Conservation (phyloP, 1,139 yeast species). For the Lodderomyces oxycetoniae region DNA sequence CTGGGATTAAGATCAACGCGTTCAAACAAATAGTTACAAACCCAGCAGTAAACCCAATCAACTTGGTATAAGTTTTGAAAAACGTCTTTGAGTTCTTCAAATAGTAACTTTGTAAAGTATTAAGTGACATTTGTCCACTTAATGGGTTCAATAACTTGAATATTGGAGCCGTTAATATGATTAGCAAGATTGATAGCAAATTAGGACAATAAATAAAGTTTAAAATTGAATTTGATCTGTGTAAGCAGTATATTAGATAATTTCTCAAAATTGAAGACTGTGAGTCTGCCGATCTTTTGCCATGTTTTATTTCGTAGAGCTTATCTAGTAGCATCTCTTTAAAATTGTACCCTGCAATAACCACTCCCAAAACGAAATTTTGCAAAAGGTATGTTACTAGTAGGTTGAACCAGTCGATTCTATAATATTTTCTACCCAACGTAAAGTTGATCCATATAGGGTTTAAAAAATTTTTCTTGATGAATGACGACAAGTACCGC, state of each 20-base stretch:
- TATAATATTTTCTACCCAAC: conserved; percentile 23
- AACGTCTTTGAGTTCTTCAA: conserved; percentile 21
- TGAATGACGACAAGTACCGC: conserved; percentile 31
- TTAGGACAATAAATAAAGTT: conserved; percentile 39
- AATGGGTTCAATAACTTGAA: conserved; percentile 17
- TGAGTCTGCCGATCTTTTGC: conserved; percentile 14
- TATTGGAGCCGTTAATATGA: conserved; percentile 33
- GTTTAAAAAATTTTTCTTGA: conserved; percentile 31
- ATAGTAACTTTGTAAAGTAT: conserved; percentile 13
- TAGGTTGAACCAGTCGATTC: conserved; percentile 30
- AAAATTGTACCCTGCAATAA: conserved; percentile 21
- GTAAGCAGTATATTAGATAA: conserved; percentile 21
- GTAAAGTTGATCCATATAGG: conserved; percentile 44
- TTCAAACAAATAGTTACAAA: conserved; percentile 27
- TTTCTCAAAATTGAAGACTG: conserved; percentile 15
- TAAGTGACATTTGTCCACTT: conserved; percentile 9
- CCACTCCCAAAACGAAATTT: conserved; percentile 21
- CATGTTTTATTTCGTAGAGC: conserved; percentile 26
- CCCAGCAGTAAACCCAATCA: conserved; percentile 35
- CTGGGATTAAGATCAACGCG: conserved; percentile 24
- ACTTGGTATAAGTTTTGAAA: conserved; percentile 33
- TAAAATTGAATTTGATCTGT: conserved; percentile 29
- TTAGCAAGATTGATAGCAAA: conserved; percentile 31
- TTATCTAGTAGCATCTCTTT: conserved; percentile 24
- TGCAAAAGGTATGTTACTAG: conserved; percentile 25